Evolutionary conservation across 116 monocot species (phyloP).

Genomic region (Dioscorea cayenensis): DNA sequence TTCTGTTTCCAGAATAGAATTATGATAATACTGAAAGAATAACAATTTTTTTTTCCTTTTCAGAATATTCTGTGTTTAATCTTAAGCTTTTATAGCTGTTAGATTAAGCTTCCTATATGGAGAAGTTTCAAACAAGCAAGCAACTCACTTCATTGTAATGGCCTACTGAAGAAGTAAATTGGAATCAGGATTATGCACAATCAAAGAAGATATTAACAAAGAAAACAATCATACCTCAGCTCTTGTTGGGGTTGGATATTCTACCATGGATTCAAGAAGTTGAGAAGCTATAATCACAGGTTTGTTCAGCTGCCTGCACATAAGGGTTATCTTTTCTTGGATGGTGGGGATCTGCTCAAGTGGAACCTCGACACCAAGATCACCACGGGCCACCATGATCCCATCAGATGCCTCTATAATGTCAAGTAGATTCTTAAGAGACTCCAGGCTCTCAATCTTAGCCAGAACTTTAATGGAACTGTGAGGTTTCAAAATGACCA

Average conservation of each 20-base stretch:
- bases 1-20: no score
- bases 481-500: neutral
- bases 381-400: constrained; percentile 58
- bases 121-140: no score
- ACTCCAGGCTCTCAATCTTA: constrained; percentile 46
- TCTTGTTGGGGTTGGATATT: constrained; percentile 53
- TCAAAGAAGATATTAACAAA: constrained; percentile 2
- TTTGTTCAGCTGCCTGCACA: constrained; percentile 47
- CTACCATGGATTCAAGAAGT: constrained; percentile 61
- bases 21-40: no score
- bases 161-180: no score
- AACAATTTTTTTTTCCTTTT: no score
- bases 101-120: no score
- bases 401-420: constrained; percentile 53
- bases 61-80: no score
- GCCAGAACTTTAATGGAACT: constrained; percentile 40
- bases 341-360: constrained; percentile 48
- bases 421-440: constrained; percentile 39
- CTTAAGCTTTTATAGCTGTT: no score
- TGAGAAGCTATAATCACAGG: constrained; percentile 62
- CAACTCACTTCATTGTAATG: no score
- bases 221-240: constrained; percentile 34
- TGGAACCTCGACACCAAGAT: constrained; percentile 57
- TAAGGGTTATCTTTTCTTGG: constrained; percentile 27
- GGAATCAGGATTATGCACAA: neutral